Evolutionary conservation across 192 early-diverging fungal genomes (phyloP).

Genomic region (Rhizoclosmatium sp.): DNA sequence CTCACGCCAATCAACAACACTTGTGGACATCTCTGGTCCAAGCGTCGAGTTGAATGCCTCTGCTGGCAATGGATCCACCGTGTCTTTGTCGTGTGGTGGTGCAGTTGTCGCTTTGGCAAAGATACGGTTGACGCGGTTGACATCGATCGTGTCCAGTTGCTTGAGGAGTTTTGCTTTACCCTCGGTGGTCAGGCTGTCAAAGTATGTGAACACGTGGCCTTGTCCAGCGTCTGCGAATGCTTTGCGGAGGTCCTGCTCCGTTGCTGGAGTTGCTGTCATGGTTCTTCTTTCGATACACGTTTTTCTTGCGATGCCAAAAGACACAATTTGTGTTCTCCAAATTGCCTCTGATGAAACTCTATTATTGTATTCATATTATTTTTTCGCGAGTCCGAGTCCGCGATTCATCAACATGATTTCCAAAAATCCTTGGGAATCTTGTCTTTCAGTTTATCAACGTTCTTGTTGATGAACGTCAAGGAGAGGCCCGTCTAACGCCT

Average conservation of each 20-base stretch:
- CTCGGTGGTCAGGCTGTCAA: constrained; percentile 67
- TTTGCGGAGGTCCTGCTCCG: too few species aligned
- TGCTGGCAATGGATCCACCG: constrained; percentile 80
- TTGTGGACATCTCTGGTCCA: not conserved
- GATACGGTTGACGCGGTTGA: constrained; percentile 81
- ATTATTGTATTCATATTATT: too few species aligned
- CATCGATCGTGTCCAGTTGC: constrained; percentile 79
- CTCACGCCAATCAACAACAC: constrained; percentile 69
- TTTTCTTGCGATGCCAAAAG: too few species aligned
- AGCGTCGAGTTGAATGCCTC: constrained; percentile 47
- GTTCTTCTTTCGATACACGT: too few species aligned
- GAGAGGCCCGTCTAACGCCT: not conserved
- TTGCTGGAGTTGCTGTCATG: too few species aligned
- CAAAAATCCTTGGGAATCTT: not conserved
- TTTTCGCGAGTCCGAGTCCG: too few species aligned
- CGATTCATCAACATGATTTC: too few species aligned
- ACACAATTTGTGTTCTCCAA: too few species aligned
- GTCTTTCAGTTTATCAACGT: not conserved
- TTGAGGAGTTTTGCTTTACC: constrained; percentile 65
- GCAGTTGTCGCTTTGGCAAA: constrained; percentile 67
- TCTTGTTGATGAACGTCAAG: not conserved
- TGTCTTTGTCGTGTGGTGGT: constrained; percentile 43
- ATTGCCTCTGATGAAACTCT: too few species aligned
- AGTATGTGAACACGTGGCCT: constrained; percentile 87
- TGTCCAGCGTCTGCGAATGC: constrained; percentile 77